These are phyloP conservation scores for thale cress (Arabidopsis thaliana) DNA, from an alignment of 345 rosid species.

Conservation along the genomic window DNA sequence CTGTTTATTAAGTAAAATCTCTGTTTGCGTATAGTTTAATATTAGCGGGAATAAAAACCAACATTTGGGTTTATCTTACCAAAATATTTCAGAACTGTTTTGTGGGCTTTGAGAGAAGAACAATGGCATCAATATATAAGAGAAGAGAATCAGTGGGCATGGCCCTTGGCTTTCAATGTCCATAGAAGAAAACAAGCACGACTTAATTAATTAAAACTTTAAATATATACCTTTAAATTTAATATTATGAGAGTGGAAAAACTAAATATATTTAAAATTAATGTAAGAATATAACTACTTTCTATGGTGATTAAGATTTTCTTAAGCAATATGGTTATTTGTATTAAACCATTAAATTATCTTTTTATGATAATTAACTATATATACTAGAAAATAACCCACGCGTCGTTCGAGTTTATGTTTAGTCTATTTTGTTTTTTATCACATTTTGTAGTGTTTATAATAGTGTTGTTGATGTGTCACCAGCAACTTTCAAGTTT, in stretches of 20 bases:
- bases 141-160: constrained; percentile 4
- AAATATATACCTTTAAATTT: background rate
- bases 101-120: constrained; percentile 15
- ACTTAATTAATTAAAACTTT: background rate
- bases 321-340: background rate
- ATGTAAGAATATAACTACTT: background rate
- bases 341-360: background rate
- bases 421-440: too few species aligned
- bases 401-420: too few species aligned
- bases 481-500: too few species aligned
- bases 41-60: background rate
- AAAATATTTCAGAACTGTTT: background rate
- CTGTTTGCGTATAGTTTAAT: background rate
- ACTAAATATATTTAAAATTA: background rate
- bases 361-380: background rate
- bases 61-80: constrained; percentile 14
- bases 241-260: background rate
- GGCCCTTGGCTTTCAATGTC: constrained; percentile 13
- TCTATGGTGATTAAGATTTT: background rate
- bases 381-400: too few species aligned
- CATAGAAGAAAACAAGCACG: background rate
- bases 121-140: constrained; percentile 19
- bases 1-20: background rate
- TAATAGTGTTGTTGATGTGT: too few species aligned
- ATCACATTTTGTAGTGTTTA: too few species aligned